Evolutionary conservation across 805 yeast species (phyloP), one percentile per base, ranked within the genome.

Genomic region (Metschnikowia picachoensis): DNA sequence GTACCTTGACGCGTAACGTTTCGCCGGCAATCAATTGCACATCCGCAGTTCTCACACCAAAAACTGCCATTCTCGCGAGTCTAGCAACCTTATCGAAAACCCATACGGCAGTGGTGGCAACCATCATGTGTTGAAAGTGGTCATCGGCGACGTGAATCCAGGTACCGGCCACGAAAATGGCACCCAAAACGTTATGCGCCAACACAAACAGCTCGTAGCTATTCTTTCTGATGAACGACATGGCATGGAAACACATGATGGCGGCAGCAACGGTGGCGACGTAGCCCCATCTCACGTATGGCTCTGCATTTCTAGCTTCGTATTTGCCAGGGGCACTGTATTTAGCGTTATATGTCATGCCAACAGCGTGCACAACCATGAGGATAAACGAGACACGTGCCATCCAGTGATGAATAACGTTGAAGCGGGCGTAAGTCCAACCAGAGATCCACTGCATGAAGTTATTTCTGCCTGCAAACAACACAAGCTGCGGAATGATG

Each of bases 381-480:
- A 79, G 64, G n/a, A 77, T 52, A 8, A 75, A 65, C 53, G 74
- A 66, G 0, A 74, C 67, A 52, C 83, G 68, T 1, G 86, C 84
- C 38, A 74, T 63, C 85, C 87, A 82, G 60, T 74, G 82, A 64
- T 88, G 96, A 57, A 77, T 78, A 28, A 71, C 65, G 55, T 79
- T 71, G 65, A 87, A 85, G 1, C 84, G 73, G 12, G 81, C 66
- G 53, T 77, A 82, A 0, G 80, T 62, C 70, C 86, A 73, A 2
- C 91, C 88, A 1, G 90, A 76, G 5, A 83, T 44, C 59, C 66
- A 68, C 50, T 78, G 75, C 57, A 87, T 68, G 16, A 87, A 79
- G 58, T 85, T 87, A 61, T 87, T 87, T 56, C 94, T 70, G 29
- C 85, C 84, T 5, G 88, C 87, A 62, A 86, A 80, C 41, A 81